Evolutionary conservation across 208 protist species (phyloP), one percentile per base, ranked within the genome.

Genomic region (Leishmania mexicana): DNA sequence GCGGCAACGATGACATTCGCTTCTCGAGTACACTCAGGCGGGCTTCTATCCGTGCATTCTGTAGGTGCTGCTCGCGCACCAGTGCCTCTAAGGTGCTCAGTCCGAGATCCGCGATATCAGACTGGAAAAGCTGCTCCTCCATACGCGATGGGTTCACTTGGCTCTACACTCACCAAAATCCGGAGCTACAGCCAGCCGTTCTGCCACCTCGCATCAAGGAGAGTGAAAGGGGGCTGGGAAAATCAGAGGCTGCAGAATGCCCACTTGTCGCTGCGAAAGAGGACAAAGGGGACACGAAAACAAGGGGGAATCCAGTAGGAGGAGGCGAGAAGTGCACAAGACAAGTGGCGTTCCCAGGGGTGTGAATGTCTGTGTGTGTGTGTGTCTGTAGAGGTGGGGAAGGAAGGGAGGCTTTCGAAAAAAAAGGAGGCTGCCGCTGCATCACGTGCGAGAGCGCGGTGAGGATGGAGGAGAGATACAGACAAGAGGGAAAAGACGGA

Each of bases 51-150:
- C 38, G 82, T 13, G 51, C 64, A 51, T 64, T 79, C 7, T 76
- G 67, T 31, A 76, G 47, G 47, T 47, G 73, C 62, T 71, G 79
- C 74, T 82, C 73, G 38, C 73, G 78, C 7, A 67, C 82, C 17
- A 85, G n/a, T 45, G 73, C 53, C 73, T 82, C 78, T 57, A 85
- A 73, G 13, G 78, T 64, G 10, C 47, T 51, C 73, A 85, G 53
- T 7, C 64, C 53, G 28, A 85, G 78, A 54, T 79, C 78, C 1
- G 54, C 21, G 2, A 85, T 58, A 3, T 81, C 62, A 45, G 45
- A 60, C 65, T 72, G 57, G 47, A 79, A 31, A 51, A 21, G n/a
- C 5, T 53, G 62, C 60, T 85, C 78, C 45, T 75, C 78, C 40
- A 31, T 67, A 17, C 17, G 57, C 19, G 57, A 65, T 58, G 40